A percentile compares a stretch with the other conserved stretches of the same genome.
phyloP scores from a whole-genome alignment of 2,329 filamentous ascomycete species.

The Sordariomycetes sp. region DNA sequence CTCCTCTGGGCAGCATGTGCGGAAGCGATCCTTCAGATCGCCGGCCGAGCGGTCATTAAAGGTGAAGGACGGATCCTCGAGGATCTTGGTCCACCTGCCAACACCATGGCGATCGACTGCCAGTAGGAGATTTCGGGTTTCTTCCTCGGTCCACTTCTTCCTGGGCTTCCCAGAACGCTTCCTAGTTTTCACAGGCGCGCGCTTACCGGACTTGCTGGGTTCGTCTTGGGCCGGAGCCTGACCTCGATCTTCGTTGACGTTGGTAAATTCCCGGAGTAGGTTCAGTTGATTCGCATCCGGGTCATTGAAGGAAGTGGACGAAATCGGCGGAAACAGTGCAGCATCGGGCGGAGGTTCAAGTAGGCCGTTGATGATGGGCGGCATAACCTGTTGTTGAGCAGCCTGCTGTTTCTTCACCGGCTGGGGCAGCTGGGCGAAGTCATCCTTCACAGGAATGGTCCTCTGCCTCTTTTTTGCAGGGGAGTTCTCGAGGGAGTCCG shows the following conservation, averaged over 20 bases:
- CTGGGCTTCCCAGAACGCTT: constrained; percentile 43
- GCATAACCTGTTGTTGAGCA: constrained; percentile 39
- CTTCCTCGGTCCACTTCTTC: constrained; percentile 51
- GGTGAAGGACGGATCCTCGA: constrained; percentile 44
- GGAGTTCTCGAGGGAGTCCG: constrained; percentile 27
- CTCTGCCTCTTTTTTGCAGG: constrained; percentile 41
- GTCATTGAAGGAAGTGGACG: constrained; percentile 39
- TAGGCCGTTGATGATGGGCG: constrained; percentile 52
- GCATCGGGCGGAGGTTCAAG: constrained; percentile 48
- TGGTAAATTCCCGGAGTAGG: constrained; percentile 26
- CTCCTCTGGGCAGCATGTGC: constrained; percentile 52
- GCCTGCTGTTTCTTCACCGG: constrained; percentile 53
- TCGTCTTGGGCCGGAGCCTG: background rate
- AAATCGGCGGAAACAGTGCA: constrained; percentile 50
- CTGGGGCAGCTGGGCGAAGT: constrained; percentile 50
- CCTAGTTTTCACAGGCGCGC: constrained; percentile 24
- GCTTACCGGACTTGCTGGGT: background rate
- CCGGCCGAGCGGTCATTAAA: constrained; percentile 49
- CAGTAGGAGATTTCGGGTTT: constrained; percentile 47
- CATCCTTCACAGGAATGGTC: constrained; percentile 37
- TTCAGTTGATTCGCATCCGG: constrained; percentile 28
- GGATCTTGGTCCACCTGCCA: constrained; percentile 51
- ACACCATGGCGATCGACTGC: constrained; percentile 50
- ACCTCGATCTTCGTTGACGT: constrained; percentile 15
- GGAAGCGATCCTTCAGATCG: constrained; percentile 53